A percentile compares a stretch with the other conserved stretches of the same genome.
phyloP scores from a whole-genome alignment of 495 filamentous ascomycete species.

The Penicillium maclennaniae region DNA sequence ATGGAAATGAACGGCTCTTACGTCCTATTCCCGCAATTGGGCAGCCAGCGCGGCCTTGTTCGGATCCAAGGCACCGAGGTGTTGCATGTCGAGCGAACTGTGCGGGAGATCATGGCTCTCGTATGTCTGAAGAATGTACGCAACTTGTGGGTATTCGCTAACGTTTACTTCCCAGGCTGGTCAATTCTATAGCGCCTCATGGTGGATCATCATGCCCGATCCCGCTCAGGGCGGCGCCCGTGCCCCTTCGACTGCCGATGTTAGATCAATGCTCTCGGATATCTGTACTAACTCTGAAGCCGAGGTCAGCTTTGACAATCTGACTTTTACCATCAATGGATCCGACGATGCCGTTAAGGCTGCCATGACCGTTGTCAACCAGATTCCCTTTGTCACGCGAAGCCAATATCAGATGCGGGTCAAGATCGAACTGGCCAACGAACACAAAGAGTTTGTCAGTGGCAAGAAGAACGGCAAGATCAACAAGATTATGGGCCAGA shows the following conservation, averaged over 20 bases:
- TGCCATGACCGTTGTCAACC: constrained; percentile 85
- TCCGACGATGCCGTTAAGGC: constrained; percentile 94
- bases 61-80: constrained; percentile 90
- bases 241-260: constrained; percentile 69
- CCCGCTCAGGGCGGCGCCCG: constrained; percentile 53
- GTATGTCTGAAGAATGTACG: constrained; percentile 43
- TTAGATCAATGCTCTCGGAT: constrained; percentile 86
- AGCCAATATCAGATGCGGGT: constrained; percentile 90
- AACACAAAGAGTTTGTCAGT: constrained; percentile 98
- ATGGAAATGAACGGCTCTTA: constrained; percentile 95
- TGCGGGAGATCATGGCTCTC: constrained; percentile 90
- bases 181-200: constrained; percentile 96
- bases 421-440: constrained; percentile 97
- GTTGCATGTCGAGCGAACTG: constrained; percentile 87
- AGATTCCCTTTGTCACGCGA: constrained; percentile 83
- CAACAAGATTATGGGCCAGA: constrained; percentile 99
- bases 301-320: constrained; percentile 89
- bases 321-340: constrained; percentile 89
- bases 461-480: constrained; percentile 99
- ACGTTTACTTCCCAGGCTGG: constrained; percentile 59
- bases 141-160: constrained; percentile 5
- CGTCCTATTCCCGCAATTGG: constrained; percentile 82
- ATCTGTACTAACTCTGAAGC: constrained; percentile 95
- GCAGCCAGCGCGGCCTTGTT: constrained; percentile 71
- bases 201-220: constrained; percentile 85